Base-by-base conservation (phyloP, 2,329 filamentous ascomycete species). In the Arthrobotrys entomopaga region DNA sequence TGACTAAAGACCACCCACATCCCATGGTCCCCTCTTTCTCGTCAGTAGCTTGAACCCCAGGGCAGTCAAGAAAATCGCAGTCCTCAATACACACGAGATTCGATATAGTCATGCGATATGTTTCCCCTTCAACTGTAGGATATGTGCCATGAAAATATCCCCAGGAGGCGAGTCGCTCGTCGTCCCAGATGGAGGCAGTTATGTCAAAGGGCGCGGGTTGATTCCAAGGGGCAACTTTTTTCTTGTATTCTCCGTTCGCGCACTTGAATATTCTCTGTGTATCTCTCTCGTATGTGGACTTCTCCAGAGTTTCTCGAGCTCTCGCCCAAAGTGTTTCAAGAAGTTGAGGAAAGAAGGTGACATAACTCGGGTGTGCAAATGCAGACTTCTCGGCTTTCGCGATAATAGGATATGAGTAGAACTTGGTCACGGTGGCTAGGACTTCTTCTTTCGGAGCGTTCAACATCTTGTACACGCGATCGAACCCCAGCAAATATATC, bases 91-190 rank as follows among this genome's bases (percentile, higher is more conserved):
- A 60, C 8, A 60, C 53, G 11, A 50, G 54, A 20, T 48, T 52
- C 22, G 46, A 48, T 3, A 69, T 26, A 13, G 22, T 49, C 48
- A 49, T 53, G 49, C 56, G 29, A 26, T 69, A 54, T n/a, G 7
- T 34, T 34, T 7, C 10, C 1, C 10, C 22, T 11, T 69, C 49
- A 7, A 48, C 24, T n/a, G 46, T 48, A 40, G 69, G 69, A 22
- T 56, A 38, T 34, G 7, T 10, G 29, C 29, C 29, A 10, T 34
- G 29, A 22, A 46, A 61, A 20, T 74, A 74, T 0, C 70, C 70
- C 70, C 70, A 74, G 15, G 57, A 43, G 20, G 40, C 24, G 5
- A 74, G 24, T 29, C 70, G 57, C 0, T 67, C 52, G 29, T 74
- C 63, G 16, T 74, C 70, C 63, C 63, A 74, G 7, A 67, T 26